Conservation (phyloP, 2,329 filamentous ascomycete genomes). For the Waltergamsia citrina region DNA sequence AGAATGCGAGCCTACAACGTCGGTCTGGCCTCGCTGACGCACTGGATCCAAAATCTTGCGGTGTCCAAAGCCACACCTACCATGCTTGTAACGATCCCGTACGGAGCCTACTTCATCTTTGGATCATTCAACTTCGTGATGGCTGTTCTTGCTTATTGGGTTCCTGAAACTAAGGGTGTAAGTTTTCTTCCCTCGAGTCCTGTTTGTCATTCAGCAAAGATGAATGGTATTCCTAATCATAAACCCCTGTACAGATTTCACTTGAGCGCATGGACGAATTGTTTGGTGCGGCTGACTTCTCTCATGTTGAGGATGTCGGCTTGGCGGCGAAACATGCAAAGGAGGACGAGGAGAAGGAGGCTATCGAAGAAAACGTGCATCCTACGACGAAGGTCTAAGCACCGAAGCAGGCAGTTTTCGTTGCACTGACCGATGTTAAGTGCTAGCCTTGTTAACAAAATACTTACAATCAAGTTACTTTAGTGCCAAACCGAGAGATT, state of each 20-base stretch:
- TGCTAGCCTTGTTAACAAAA: too few species aligned
- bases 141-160: slow-evolving; percentile 35
- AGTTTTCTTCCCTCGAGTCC: slow-evolving; percentile 8
- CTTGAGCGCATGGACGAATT: slow-evolving; percentile 19
- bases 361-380: too few species aligned
- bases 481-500: too few species aligned
- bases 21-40: slow-evolving; percentile 49
- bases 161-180: slow-evolving; percentile 50
- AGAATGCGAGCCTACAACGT: slow-evolving; percentile 50
- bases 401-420: too few species aligned
- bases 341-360: not conserved
- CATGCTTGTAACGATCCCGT: slow-evolving; percentile 39
- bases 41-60: slow-evolving; percentile 57
- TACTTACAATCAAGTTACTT: too few species aligned
- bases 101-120: slow-evolving; percentile 48
- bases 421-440: too few species aligned
- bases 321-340: slow-evolving; percentile 5
- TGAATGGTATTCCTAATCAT: not conserved
- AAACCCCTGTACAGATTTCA: slow-evolving; percentile 5
- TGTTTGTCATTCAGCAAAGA: not conserved
- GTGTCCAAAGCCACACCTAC: slow-evolving; percentile 50
- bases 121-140: slow-evolving; percentile 46
- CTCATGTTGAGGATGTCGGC: slow-evolving; percentile 7
- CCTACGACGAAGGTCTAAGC: too few species aligned
- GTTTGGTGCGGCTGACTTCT: slow-evolving; percentile 13